Conservation (phyloP, 495 filamentous ascomycete genomes). For the Poronia punctata region DNA sequence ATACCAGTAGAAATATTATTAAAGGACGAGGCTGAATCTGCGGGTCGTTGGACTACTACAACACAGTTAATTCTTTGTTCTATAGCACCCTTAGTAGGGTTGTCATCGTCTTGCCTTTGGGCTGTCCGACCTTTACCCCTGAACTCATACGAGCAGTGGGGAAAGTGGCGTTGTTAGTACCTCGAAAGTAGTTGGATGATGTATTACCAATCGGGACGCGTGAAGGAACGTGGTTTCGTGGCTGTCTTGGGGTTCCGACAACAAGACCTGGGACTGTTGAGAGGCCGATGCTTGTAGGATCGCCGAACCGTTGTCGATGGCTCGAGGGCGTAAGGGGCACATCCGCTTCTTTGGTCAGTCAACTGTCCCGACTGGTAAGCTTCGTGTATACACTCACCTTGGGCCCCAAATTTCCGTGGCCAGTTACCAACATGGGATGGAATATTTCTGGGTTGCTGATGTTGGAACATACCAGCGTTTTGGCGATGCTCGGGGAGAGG, state of each 20-base stretch:
- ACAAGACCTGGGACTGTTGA: constrained; percentile 24
- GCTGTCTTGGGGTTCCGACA: constrained; percentile 15
- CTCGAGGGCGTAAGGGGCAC: constrained; percentile 25
- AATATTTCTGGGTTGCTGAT: constrained; percentile 10
- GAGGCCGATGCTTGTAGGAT: constrained; percentile 15
- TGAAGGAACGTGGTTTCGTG: constrained; percentile 6
- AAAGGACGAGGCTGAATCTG: no score
- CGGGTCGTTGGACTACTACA: no score
- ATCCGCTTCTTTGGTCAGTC: constrained; percentile 13
- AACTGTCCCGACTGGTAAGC: neutral
- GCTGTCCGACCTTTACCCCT: constrained; percentile 19
- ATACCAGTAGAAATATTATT: no score
- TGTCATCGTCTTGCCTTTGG: constrained; percentile 12
- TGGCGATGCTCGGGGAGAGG: constrained; percentile 12
- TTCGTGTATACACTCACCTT: constrained; percentile 14
- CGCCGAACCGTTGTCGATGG: constrained; percentile 23
- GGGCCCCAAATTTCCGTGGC: constrained; percentile 15
- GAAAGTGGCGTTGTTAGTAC: constrained; percentile 2
- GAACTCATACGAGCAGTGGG: constrained; percentile 21
- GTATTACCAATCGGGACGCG: constrained; percentile 3
- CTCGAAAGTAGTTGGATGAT: constrained; percentile 8
- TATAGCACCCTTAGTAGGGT: no score
- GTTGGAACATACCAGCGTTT: constrained; percentile 1
- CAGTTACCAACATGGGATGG: constrained; percentile 9
- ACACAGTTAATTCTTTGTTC: no score